Evolutionary conservation across 441 rosid species (phyloP).

Genomic region (Adansonia gregorii): DNA sequence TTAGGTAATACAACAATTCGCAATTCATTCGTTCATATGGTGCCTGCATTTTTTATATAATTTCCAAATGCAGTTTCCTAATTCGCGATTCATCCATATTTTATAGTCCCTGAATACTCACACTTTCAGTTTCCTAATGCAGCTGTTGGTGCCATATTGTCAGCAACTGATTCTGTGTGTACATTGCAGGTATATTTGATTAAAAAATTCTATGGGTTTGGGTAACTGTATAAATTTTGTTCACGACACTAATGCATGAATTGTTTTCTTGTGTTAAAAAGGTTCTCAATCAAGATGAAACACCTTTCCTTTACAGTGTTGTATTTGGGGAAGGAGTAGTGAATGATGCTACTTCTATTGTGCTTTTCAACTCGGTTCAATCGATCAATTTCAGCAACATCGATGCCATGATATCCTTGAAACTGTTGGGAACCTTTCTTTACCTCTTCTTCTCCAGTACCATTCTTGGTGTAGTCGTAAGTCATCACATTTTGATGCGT

Average conservation of each 20-base stretch:
- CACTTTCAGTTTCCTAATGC: conserved; percentile 26
- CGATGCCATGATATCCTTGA: conserved; percentile 41
- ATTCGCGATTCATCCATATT: too few relatives aligned
- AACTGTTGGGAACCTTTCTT: conserved; percentile 64
- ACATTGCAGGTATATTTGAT: conserved; percentile 61
- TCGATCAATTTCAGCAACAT: conserved; percentile 46
- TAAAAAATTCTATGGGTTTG: neutral
- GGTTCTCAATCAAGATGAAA: conserved; percentile 84
- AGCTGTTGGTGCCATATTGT: conserved; percentile 73
- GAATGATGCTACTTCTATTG: conserved; percentile 82
- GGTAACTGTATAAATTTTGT: neutral
- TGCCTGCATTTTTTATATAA: neutral
- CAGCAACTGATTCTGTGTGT: conserved; percentile 85
- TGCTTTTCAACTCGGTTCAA: conserved; percentile 69
- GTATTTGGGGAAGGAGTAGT: conserved; percentile 85
- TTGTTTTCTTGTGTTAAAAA: conserved; percentile 32
- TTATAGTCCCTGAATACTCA: conserved; percentile 2
- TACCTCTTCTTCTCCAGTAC: conserved; percentile 70
- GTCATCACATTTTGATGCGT: conserved; percentile 29
- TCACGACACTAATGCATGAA: neutral
- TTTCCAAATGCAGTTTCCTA: too few relatives aligned
- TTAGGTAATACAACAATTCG: conserved; percentile 44
- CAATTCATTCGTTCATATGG: neutral
- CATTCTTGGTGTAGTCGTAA: conserved; percentile 63
- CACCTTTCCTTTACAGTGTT: conserved; percentile 74